Percentiles rank a stretch among this genome's conserved stretches.
These are phyloP conservation scores for Dactylis glomerata DNA, from an alignment of 176 grass and related monocot species.

Conservation along the genomic window DNA sequence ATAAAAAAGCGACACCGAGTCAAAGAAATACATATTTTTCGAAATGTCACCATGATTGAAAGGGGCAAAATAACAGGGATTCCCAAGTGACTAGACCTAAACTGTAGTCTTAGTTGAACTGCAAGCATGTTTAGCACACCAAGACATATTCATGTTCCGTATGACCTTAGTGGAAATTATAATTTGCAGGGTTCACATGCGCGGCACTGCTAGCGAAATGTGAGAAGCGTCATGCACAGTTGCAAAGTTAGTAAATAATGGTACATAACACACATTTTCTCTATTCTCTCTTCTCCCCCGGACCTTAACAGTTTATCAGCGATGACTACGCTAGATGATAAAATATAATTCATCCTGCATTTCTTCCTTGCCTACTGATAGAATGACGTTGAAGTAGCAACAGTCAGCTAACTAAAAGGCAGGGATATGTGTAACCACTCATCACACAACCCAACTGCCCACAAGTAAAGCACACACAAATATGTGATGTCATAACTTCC, in stretches of 20 bases:
- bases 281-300: background rate
- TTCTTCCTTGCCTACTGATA: background rate
- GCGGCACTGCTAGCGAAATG: background rate
- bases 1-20: background rate
- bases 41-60: background rate
- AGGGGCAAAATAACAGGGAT: background rate
- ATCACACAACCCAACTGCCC: background rate
- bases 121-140: background rate
- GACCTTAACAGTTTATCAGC: background rate
- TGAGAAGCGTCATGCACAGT: background rate
- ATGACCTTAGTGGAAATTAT: background rate
- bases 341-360: background rate
- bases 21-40: background rate
- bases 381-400: background rate
- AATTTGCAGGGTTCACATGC: background rate
- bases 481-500: background rate
- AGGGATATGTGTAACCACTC: background rate
- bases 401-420: background rate
- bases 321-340: background rate
- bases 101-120: background rate
- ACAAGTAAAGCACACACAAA: constrained; percentile 12
- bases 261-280: background rate
- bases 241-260: background rate
- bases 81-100: background rate
- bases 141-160: background rate